phyloP scores from a whole-genome alignment of 352 stramenopile genomes.

The Globisporangium mamillatum region DNA sequence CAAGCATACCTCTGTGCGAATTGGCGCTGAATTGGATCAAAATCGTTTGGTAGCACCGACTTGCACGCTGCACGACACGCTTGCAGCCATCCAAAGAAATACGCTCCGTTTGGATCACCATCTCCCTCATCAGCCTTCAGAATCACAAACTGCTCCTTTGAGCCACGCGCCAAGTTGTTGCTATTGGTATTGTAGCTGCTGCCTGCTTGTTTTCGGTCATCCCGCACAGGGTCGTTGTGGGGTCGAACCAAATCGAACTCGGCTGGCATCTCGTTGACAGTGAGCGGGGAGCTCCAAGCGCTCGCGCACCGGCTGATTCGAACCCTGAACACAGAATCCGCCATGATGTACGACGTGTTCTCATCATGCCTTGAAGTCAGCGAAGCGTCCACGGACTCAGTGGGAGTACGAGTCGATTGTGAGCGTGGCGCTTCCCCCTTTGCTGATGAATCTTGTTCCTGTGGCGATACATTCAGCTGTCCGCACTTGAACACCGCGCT shows the following conservation, averaged over 20 bases:
- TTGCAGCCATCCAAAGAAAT: conserved; percentile 37
- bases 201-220: background rate
- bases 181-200: background rate
- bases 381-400: background rate
- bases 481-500: background rate
- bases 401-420: background rate
- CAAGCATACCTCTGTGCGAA: conserved; percentile 45
- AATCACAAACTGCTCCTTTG: conserved; percentile 25
- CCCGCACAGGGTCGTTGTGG: conserved; percentile 17
- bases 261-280: conserved; percentile 24
- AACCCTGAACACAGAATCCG: conserved; percentile 28
- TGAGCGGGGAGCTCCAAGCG: conserved; percentile 30
- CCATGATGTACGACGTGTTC: conserved; percentile 27
- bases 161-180: background rate
- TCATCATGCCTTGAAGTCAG: conserved; percentile 9
- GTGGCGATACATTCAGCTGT: background rate
- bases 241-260: conserved; percentile 56
- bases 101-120: background rate
- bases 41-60: conserved; percentile 43
- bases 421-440: background rate
- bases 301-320: conserved; percentile 24
- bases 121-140: conserved; percentile 14
- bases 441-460: background rate
- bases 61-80: conserved; percentile 32
- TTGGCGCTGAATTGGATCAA: conserved; percentile 37